Evolutionary conservation across 1,284 basidiomycete genomes (phyloP), one percentile per base, ranked within the genome.

Genomic region (Puccinia novopanici): DNA sequence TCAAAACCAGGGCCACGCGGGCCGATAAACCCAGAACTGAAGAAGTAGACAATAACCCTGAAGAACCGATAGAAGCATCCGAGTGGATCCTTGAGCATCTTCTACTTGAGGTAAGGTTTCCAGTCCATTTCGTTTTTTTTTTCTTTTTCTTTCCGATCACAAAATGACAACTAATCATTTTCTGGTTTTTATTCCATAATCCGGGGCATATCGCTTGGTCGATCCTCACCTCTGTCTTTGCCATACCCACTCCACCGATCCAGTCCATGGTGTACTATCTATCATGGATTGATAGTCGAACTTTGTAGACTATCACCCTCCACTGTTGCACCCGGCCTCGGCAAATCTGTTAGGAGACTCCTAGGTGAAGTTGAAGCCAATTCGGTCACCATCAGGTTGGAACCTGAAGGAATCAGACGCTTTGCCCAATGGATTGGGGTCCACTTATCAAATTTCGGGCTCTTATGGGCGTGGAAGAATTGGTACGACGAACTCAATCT

Each of bases 401-500:
- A 98, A 83, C 90, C 92, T 4, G 95, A 97, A 83, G 87, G 93
- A 65, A 88, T 92, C 0, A 89, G 91, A 78, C 88, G 94, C 27
- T 92, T 95, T 81, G 90, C 93, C 0, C 94, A 97, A 83, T 99
- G 97, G 97, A 98, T 98, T 84, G 90, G 93, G 6, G 89, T 93
- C 1, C 97, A 99, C 84, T 92, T 99, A 89, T 95, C 93, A 84
- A 99, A 99, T 87, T 99, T 99, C 86, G 92, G 92, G 27, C 99
- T 98, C 87, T 91, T 92, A 84, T 99, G 97, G 97, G 94, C 95
- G n/a, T 99, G 97, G 97, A 95, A 94, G 84, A 97, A 99, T 89
- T 99, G 97, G 96, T 95, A 82, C 63, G 90, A 13, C 12, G 15
- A 54, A 13, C 30, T 57, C 72, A 57, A 5, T 37, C 5, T 24